Conservation (phyloP, 1,139 yeast species). For the Yamadazyma atlantica region DNA sequence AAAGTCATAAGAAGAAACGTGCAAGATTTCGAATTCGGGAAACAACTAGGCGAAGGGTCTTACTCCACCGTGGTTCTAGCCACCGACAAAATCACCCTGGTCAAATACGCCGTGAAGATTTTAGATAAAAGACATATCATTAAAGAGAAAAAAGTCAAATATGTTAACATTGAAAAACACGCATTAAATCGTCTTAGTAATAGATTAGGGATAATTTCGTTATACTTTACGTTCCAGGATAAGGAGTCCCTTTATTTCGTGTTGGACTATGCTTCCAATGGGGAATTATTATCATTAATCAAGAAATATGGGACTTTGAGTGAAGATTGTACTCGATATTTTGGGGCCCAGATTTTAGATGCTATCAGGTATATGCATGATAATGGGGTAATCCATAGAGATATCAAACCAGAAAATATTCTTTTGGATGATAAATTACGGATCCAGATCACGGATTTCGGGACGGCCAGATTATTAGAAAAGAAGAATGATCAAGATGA, state of each 20-base stretch:
- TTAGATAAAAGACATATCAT: constrained; percentile 92
- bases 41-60: constrained; percentile 91
- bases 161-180: constrained; percentile 93
- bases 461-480: constrained; percentile 67
- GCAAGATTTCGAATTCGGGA: constrained; percentile 83
- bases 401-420: constrained; percentile 76
- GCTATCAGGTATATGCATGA: constrained; percentile 70
- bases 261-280: constrained; percentile 88
- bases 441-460: constrained; percentile 77
- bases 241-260: constrained; percentile 86
- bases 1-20: constrained; percentile 59
- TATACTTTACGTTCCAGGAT: constrained; percentile 94
- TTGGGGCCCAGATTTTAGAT: constrained; percentile 61
- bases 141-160: constrained; percentile 91
- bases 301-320: constrained; percentile 76
- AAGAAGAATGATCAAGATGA: constrained; percentile 41
- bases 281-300: constrained; percentile 80
- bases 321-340: constrained; percentile 75
- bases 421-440: constrained; percentile 62
- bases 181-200: constrained; percentile 83
- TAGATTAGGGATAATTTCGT: constrained; percentile 70
- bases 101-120: constrained; percentile 85
- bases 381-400: constrained; percentile 78
- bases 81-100: constrained; percentile 68
- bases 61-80: constrained; percentile 93